phyloP scores from a whole-genome alignment of 805 yeast genomes.

The Candida montana region DNA sequence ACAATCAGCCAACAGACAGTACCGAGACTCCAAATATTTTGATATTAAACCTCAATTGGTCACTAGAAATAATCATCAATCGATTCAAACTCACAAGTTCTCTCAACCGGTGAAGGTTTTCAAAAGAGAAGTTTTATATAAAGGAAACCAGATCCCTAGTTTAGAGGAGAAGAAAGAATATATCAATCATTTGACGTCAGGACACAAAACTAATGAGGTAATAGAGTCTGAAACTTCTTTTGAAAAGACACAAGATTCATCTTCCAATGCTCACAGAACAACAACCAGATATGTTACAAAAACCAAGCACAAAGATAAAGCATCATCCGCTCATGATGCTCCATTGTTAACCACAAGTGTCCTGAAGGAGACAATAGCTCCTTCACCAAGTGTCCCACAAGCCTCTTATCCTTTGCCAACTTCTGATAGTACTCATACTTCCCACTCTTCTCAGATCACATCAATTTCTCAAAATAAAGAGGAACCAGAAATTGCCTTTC shows the following conservation, averaged over 20 bases:
- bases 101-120: neutral
- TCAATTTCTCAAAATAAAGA: neutral
- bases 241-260: no score
- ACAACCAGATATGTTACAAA: no score
- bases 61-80: neutral
- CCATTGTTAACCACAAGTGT: no score
- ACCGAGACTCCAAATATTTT: conserved; percentile 3
- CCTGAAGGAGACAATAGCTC: no score
- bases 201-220: no score
- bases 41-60: neutral
- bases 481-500: neutral
- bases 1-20: conserved; percentile 3
- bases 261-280: no score
- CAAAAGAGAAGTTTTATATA: conserved; percentile 1
- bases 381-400: no score
- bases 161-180: neutral
- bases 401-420: neutral
- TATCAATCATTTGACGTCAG: neutral
- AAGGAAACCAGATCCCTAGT: neutral
- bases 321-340: no score
- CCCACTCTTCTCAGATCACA: neutral
- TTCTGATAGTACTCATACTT: no score
- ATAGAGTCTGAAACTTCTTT: no score
- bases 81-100: neutral
- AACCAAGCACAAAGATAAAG: no score